Evolutionary conservation across 208 protist genomes (phyloP), one percentile per base, ranked within the genome.

Genomic region (Tetramitus jugosus): DNA sequence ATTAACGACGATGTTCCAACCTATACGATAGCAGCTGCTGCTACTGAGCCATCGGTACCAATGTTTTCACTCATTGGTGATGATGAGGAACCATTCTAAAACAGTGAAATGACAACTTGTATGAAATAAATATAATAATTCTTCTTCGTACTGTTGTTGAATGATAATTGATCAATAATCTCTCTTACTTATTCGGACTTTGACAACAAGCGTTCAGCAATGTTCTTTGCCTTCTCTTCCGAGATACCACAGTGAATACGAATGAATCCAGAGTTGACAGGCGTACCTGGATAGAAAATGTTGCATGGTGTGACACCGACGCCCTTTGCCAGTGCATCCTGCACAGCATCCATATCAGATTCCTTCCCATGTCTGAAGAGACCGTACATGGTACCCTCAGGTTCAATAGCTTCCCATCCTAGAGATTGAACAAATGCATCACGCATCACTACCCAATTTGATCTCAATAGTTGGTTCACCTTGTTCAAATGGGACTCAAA

Each of bases 241-340:
- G 76, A 46, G 52, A 83, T 82, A 23, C 81, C 81, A 14, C 56
- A 83, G 67, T 83, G 81, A 52, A 83, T 83, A 43, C 81, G 61
- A 79, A 83, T 69, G 26, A 82, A 42, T 6, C 62, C 49, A 37
- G 37, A 79, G n/a, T 82, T 65, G 8, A 64, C 61, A 17, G 39
- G 52, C 3, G n/a, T 79, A 26, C 20, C 33, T 31, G 31, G 39
- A 31, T 46, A 76, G 69, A 83, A 83, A 40, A 83, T 83, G 43
- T 3, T 68, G 3, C 29, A 67, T 17, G 77, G 81, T 17, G 56
- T 78, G 3, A 83, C 77, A 60, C 81, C 81, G 26, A 83, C 77
- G 29, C 81, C 81, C 20, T 46, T 42, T 56, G 52, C 39, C 3
- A 83, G 52, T 31, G 77, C 81, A 17, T 35, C 20, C n/a, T 45